These are phyloP conservation scores for Hypoxylon crocopeplum DNA, from an alignment of 495 filamentous ascomycete species.

Conservation along the genomic window DNA sequence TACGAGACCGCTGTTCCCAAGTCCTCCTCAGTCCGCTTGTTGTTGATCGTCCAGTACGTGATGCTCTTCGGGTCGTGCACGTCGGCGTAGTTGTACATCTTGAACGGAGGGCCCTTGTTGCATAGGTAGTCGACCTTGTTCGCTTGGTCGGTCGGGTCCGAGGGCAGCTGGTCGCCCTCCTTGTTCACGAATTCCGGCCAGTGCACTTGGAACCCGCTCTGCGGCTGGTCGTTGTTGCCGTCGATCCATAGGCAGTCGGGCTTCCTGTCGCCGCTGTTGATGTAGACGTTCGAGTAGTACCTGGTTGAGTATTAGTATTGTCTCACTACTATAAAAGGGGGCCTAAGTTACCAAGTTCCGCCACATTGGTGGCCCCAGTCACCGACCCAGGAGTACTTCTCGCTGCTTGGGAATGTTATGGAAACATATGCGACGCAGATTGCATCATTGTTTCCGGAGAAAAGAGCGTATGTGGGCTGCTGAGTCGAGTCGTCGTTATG, in stretches of 20 bases:
- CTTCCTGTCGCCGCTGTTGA: conserved; percentile 51
- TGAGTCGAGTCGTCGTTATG: conserved; percentile 21
- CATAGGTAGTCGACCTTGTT: conserved; percentile 24
- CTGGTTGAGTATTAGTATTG: conserved; percentile 1
- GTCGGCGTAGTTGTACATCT: conserved; percentile 27
- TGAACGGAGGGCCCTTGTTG: conserved; percentile 22
- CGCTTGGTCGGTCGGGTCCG: background rate
- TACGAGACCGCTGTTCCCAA: conserved; percentile 3
- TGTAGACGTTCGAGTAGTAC: conserved; percentile 54
- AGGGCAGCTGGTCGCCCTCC: background rate
- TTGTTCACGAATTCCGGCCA: conserved; percentile 34
- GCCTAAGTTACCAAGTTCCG: conserved; percentile 16
- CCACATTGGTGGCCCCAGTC: conserved; percentile 42
- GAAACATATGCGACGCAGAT: conserved; percentile 38
- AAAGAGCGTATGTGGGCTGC: conserved; percentile 41
- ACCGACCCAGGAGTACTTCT: conserved; percentile 39
- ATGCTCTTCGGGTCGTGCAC: conserved; percentile 15
- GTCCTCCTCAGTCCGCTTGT: conserved; percentile 11
- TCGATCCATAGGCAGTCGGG: conserved; percentile 44
- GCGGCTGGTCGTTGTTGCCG: conserved; percentile 38
- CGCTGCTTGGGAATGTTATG: conserved; percentile 37
- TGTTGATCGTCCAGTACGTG: conserved; percentile 22
- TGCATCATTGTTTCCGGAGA: conserved; percentile 41
- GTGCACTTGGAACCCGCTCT: conserved; percentile 44
- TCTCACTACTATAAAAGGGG: background rate